A percentile compares a stretch with the other conserved stretches of the same genome.
Conservation (phyloP, 331 rosid genomes). For the Stylosanthes scabra region DNA sequence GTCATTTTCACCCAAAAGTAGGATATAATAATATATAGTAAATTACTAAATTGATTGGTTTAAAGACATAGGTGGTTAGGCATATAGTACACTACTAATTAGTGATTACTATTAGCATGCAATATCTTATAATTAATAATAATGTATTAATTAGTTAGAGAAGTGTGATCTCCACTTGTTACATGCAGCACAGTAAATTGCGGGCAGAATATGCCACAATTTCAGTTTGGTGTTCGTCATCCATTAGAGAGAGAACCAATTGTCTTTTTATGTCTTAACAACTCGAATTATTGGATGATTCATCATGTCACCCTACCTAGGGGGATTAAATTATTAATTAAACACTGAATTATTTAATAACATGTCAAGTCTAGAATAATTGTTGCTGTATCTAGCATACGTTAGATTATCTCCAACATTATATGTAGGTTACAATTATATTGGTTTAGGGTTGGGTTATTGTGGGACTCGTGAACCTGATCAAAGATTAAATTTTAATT, state of each 20-base stretch:
- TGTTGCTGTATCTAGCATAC: neutral
- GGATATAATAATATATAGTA: neutral
- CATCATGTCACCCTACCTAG: neutral
- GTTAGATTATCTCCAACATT: neutral
- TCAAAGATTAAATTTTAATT: too few species aligned
- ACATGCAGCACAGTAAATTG: slow-evolving; percentile 20
- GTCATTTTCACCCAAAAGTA: slow-evolving; percentile 29
- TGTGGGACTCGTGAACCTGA: slow-evolving; percentile 1
- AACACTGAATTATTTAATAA: neutral
- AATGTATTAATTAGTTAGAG: neutral
- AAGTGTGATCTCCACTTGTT: neutral
- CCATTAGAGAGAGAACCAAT: slow-evolving; percentile 13
- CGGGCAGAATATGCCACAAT: slow-evolving; percentile 1
- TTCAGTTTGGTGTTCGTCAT: neutral
- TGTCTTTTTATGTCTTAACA: neutral
- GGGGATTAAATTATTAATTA: neutral
- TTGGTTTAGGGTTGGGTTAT: neutral
- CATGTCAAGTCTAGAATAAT: neutral
- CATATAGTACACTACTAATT: slow-evolving; percentile 6
- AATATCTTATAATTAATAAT: neutral
- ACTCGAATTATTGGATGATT: neutral
- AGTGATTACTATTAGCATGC: slow-evolving; percentile 3
- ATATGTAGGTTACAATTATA: slow-evolving; percentile 21
- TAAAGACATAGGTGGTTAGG: slow-evolving; percentile 15
- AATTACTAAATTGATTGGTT: slow-evolving; percentile 39